Conservation (phyloP, 768 basidiomycete species). For the Leccinum barrowsii region DNA sequence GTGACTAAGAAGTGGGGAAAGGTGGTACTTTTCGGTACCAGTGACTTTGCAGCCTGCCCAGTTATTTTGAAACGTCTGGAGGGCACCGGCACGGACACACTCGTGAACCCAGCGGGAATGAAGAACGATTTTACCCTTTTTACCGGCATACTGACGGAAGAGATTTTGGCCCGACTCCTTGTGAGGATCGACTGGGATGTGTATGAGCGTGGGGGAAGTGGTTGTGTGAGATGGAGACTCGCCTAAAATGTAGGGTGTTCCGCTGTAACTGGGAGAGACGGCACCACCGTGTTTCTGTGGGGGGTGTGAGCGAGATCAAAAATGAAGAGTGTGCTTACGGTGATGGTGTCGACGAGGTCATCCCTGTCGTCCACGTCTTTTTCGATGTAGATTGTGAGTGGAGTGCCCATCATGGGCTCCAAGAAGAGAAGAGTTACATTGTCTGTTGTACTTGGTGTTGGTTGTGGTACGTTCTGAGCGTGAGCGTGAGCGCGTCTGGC, state of each 20-base stretch:
- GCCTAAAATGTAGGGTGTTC: constrained; percentile 80
- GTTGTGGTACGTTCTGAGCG: constrained; percentile 16
- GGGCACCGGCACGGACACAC: constrained; percentile 62
- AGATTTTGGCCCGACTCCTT: constrained; percentile 78
- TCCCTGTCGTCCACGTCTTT: constrained; percentile 76
- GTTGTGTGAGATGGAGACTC: constrained; percentile 23
- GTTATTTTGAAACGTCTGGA: constrained; percentile 72
- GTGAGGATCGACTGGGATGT: constrained; percentile 63
- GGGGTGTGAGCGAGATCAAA: constrained; percentile 1
- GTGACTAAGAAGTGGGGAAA: not conserved
- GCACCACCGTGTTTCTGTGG: constrained; percentile 73
- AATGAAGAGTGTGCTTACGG: constrained; percentile 43
- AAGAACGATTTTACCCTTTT: constrained; percentile 78
- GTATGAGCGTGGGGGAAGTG: constrained; percentile 5
- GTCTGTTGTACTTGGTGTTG: not conserved
- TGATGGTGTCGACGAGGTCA: constrained; percentile 56
- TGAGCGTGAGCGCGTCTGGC: constrained; percentile 50
- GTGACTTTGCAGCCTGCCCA: constrained; percentile 83
- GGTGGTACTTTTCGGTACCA: constrained; percentile 65
- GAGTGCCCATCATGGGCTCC: constrained; percentile 78
- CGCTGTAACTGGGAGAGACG: constrained; percentile 72
- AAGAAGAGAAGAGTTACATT: constrained; percentile 55
- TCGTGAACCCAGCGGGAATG: constrained; percentile 73
- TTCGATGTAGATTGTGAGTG: constrained; percentile 73
- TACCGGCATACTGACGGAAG: constrained; percentile 73